Evolutionary conservation across 75 land plant species (phyloP), one percentile per base, ranked within the genome.

Genomic region (Adiantum capillusveneris): DNA sequence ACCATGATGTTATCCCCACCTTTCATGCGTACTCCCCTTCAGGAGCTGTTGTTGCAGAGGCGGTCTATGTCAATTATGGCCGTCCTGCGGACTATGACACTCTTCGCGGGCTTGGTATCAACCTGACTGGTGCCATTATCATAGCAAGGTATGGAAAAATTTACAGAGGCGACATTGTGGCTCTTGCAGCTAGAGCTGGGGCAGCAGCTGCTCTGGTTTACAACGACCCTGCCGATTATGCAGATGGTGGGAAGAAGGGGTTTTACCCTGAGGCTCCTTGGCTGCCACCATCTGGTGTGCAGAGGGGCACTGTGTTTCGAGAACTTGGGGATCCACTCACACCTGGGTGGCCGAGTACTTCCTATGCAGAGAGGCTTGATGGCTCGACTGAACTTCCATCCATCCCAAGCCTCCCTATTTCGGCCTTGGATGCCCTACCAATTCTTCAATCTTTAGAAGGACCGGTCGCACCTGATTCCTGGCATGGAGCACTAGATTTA

Each of bases 401-500:
- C 19, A 89, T 89, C 39, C 90, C 90, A 0, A 80, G 90, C 16
- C 56, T 89, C 65, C 90, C 95, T 6, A 73, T 89, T 1, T 89
- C 95, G 13, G 81, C 79, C 20, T 65, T 50, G 28, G 82, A 82
- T 63, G 95, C 83, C 2, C 49, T 59, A 16, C 45, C 60, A 14
- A 80, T 89, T 11, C 25, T 82, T 51, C 62, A 44, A 52, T 56
- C 69, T 5, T 46, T 89, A 22, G 86, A 66, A 30, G 90, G 95
- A 6, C 60, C 65, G 11, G 75, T 68, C 24, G 84, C 86, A 9
- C 62, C 63, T n/a, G 62, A 49, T 22, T 75, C 73, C 52, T 89
- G 95, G 95, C 84, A 78, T 9, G 95, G 84, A 0, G 57, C 59
- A 5, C 60, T 67, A 11, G 79, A 62, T 25, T 73, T 68, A 6